These are phyloP conservation scores for Xylariaceae sp. DNA, from an alignment of 2,329 filamentous ascomycete species.

Conservation along the genomic window DNA sequence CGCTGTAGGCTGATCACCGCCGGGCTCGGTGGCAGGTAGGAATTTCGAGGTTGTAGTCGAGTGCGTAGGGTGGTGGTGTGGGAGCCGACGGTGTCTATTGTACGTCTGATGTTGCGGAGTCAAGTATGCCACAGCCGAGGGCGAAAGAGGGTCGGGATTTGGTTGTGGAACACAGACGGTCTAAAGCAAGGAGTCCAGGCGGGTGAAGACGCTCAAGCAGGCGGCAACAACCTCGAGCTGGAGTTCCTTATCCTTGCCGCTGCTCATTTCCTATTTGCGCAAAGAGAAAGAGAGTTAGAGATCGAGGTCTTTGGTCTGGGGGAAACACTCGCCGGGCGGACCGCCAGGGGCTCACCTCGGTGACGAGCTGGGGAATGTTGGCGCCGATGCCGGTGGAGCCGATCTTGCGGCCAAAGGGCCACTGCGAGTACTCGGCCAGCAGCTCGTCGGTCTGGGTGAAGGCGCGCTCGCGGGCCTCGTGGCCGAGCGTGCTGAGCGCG, in stretches of 20 bases:
- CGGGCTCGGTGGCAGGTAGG: too few relatives aligned
- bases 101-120: constrained; percentile 2
- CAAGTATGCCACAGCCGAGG: constrained; percentile 2
- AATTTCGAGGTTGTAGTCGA: too few relatives aligned
- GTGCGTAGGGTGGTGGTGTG: too few relatives aligned
- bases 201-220: constrained; percentile 93
- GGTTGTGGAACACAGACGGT: constrained; percentile 4
- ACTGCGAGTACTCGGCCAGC: constrained; percentile 93
- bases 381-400: constrained; percentile 77
- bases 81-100: too few relatives aligned
- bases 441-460: constrained; percentile 97
- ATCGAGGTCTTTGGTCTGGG: neutral
- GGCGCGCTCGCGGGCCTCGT: constrained; percentile 87
- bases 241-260: constrained; percentile 84
- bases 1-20: too few relatives aligned
- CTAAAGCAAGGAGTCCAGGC: constrained; percentile 90
- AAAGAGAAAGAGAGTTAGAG: neutral
- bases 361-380: constrained; percentile 80
- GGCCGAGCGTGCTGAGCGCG: constrained; percentile 85
- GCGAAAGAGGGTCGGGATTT: constrained; percentile 3
- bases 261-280: constrained; percentile 63
- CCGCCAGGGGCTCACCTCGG: constrained; percentile 59
- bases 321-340: too few relatives aligned
- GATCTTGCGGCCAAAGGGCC: constrained; percentile 85
- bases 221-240: constrained; percentile 96